Evolutionary conservation across 306 rosid genomes (phyloP).

Genomic region (Abrus precatorius): DNA sequence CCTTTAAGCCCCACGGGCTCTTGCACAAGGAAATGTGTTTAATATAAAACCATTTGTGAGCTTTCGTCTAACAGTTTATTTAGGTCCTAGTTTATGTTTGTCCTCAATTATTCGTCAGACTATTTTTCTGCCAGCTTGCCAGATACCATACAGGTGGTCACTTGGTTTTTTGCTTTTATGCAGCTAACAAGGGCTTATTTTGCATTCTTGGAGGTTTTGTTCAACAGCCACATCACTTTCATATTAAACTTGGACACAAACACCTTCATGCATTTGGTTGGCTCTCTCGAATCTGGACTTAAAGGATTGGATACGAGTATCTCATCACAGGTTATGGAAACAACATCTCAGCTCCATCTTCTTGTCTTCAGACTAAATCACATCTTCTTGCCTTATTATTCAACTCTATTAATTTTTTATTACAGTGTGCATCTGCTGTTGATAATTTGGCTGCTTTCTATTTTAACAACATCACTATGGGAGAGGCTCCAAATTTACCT

Average conservation of each 20-base stretch:
- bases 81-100: slow-evolving; percentile 5
- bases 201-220: slow-evolving; percentile 93
- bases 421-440: slow-evolving; percentile 98
- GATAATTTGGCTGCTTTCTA: slow-evolving; percentile 95
- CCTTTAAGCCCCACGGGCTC: neutral
- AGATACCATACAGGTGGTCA: slow-evolving; percentile 34
- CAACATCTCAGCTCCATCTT: slow-evolving; percentile 28
- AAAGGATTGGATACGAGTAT: slow-evolving; percentile 94
- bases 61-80: slow-evolving; percentile 16
- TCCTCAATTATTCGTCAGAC: slow-evolving; percentile 30
- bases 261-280: slow-evolving; percentile 91
- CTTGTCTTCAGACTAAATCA: slow-evolving; percentile 35
- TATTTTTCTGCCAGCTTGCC: slow-evolving; percentile 22
- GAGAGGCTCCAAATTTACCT: slow-evolving; percentile 87
- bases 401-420: slow-evolving; percentile 43
- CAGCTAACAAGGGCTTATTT: slow-evolving; percentile 97
- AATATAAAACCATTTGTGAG: slow-evolving; percentile 3
- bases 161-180: slow-evolving; percentile 46
- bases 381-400: neutral
- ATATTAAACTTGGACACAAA: slow-evolving; percentile 81
- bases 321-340: slow-evolving; percentile 88
- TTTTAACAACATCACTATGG: slow-evolving; percentile 94
- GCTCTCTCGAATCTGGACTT: slow-evolving; percentile 98
- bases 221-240: slow-evolving; percentile 84
- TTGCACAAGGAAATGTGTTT: neutral